These are phyloP conservation scores for Fagopyrum tataricum DNA, from an alignment of 148 eudicot genomes.

Conservation along the genomic window DNA sequence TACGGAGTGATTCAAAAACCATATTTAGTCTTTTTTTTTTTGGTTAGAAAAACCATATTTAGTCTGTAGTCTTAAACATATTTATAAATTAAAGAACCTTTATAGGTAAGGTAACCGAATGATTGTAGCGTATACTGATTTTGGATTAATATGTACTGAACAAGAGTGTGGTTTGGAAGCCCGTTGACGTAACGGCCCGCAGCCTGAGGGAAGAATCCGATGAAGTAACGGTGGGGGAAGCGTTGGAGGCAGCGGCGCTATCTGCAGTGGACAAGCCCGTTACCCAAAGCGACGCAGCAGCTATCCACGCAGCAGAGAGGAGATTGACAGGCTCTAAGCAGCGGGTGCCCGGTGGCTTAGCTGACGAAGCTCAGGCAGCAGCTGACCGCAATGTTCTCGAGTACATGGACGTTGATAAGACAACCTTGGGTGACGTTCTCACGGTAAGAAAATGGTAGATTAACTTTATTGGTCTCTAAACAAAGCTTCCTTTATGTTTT, in stretches of 20 bases:
- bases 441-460: too few species aligned
- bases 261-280: constrained; percentile 50
- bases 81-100: too few species aligned
- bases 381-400: constrained; percentile 25
- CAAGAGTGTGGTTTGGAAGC: constrained; percentile 19
- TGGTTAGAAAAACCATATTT: too few species aligned
- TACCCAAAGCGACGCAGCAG: constrained; percentile 45
- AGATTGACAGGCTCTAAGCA: constrained; percentile 29
- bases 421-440: constrained; percentile 38
- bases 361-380: constrained; percentile 42
- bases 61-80: too few species aligned
- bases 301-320: constrained; percentile 58
- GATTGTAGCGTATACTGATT: background rate
- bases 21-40: too few species aligned
- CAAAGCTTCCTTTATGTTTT: background rate
- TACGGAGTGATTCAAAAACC: too few species aligned
- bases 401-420: constrained; percentile 25
- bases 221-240: constrained; percentile 54
- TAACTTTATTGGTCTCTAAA: background rate
- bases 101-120: too few species aligned
- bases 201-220: constrained; percentile 10
- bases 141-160: constrained; percentile 32
- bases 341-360: constrained; percentile 38
- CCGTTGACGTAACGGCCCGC: constrained; percentile 15
- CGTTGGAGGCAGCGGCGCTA: constrained; percentile 43